phyloP scores from a whole-genome alignment of 169 alveolate genomes.

The Plasmodium fragile region DNA sequence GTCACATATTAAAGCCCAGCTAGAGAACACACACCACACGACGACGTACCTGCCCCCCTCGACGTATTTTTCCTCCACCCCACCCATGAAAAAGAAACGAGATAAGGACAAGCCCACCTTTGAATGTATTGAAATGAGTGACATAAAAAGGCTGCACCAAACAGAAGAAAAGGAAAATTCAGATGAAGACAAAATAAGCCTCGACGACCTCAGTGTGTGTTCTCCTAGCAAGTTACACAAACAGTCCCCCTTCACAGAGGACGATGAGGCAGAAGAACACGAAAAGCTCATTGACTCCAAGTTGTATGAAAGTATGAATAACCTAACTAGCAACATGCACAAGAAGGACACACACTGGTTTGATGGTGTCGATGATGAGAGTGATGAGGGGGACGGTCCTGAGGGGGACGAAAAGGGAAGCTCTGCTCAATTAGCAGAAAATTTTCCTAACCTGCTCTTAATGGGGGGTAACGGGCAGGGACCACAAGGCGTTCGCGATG shows the following conservation, averaged over 20 bases:
- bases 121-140: constrained; percentile 58
- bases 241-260: background rate
- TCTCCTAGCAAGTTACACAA: constrained; percentile 31
- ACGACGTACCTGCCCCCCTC: no score
- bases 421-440: background rate
- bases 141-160: constrained; percentile 11
- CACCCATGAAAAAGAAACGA: background rate
- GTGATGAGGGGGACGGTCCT: background rate
- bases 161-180: constrained; percentile 8
- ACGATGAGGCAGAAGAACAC: constrained; percentile 14
- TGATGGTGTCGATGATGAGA: constrained; percentile 29
- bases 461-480: background rate
- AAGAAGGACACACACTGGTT: constrained; percentile 33
- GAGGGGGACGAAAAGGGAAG: background rate
- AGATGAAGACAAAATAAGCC: constrained; percentile 13
- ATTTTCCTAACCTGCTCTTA: background rate
- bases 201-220: constrained; percentile 23
- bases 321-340: background rate
- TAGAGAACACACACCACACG: no score
- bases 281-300: constrained; percentile 6
- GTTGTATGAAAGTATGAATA: constrained; percentile 23
- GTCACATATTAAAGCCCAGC: no score
- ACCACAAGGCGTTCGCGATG: background rate
- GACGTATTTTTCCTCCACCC: background rate
- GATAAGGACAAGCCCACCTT: constrained; percentile 14